phyloP scores from a whole-genome alignment of 192 early-diverging fungal genomes.

The Phycomyces nitens region DNA sequence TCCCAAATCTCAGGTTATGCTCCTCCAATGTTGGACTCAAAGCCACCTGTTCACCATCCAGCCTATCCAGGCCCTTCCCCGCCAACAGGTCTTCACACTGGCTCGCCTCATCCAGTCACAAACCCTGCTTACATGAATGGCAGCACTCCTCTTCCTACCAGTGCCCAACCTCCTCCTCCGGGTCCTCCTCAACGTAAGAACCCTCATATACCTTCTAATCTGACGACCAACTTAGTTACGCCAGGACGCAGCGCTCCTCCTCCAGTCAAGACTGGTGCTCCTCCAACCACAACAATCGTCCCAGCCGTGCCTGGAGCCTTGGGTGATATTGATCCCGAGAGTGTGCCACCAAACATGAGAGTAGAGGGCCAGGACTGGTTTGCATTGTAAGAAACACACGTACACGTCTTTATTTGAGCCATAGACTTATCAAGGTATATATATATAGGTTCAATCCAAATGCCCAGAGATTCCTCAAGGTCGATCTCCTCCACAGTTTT shows the following conservation, averaged over 20 bases:
- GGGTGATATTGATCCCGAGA: constrained; percentile 77
- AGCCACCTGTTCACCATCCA: constrained; percentile 28
- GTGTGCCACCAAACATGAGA: constrained; percentile 66
- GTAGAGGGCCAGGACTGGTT: constrained; percentile 85
- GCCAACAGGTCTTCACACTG: neutral
- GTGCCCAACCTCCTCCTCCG: constrained; percentile 1
- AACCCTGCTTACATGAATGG: constrained; percentile 18
- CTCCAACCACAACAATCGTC: neutral
- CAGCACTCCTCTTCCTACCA: neutral
- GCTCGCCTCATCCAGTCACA: constrained; percentile 4
- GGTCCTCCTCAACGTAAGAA: constrained; percentile 5
- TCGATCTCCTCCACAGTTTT: constrained; percentile 60
- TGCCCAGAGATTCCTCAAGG: constrained; percentile 55
- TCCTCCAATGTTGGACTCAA: constrained; percentile 47
- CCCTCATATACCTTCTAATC: neutral
- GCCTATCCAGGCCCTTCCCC: constrained; percentile 22
- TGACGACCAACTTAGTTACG: neutral
- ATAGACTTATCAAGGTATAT: too few species aligned
- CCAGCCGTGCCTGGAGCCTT: constrained; percentile 30
- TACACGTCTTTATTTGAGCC: too few species aligned
- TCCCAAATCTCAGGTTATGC: neutral
- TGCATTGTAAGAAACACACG: constrained; percentile 72
- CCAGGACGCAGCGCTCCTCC: neutral
- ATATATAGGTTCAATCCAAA: constrained; percentile 66
- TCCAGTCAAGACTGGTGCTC: neutral